Evolutionary conservation across 2,329 filamentous ascomycete species (phyloP).

Genomic region (Raffaelea deltoideospora): DNA sequence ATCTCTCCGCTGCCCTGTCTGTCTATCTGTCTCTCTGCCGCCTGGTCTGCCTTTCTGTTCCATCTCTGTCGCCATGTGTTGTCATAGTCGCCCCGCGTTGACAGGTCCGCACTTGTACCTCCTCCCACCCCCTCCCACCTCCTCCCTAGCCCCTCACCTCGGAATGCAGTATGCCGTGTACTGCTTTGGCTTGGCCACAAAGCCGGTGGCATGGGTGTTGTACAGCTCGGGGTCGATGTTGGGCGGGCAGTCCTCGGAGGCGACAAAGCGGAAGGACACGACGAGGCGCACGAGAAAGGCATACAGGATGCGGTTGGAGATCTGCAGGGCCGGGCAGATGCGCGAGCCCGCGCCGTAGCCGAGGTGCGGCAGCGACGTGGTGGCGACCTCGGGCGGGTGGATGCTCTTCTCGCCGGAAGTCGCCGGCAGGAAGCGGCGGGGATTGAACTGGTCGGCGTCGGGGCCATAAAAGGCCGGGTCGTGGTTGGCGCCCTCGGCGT

Average conservation of each 20-base stretch:
- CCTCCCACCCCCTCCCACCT: too few relatives aligned
- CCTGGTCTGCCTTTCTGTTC: too few relatives aligned
- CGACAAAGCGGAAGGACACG: not conserved
- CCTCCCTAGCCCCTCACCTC: too few relatives aligned
- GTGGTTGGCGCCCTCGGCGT: constrained; percentile 54
- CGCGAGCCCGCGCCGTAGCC: not conserved
- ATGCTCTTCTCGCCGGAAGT: too few relatives aligned
- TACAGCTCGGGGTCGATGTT: not conserved
- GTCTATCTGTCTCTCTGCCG: too few relatives aligned
- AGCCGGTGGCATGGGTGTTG: not conserved
- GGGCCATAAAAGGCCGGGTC: constrained; percentile 57
- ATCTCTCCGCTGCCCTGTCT: too few relatives aligned
- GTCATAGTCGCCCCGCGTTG: too few relatives aligned
- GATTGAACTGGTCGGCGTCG: constrained; percentile 59
- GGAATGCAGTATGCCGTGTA: not conserved
- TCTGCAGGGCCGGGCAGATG: not conserved
- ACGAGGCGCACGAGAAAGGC: not conserved
- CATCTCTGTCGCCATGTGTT: too few relatives aligned
- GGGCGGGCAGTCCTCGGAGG: not conserved
- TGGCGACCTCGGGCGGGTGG: too few relatives aligned
- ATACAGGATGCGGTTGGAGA: not conserved
- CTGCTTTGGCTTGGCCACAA: not conserved
- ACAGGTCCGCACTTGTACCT: too few relatives aligned
- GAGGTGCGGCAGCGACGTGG: not conserved
- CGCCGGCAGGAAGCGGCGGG: not conserved